Evolutionary conservation across 2,329 filamentous ascomycete genomes (phyloP).

Genomic region (Colletotrichum truncatum): DNA sequence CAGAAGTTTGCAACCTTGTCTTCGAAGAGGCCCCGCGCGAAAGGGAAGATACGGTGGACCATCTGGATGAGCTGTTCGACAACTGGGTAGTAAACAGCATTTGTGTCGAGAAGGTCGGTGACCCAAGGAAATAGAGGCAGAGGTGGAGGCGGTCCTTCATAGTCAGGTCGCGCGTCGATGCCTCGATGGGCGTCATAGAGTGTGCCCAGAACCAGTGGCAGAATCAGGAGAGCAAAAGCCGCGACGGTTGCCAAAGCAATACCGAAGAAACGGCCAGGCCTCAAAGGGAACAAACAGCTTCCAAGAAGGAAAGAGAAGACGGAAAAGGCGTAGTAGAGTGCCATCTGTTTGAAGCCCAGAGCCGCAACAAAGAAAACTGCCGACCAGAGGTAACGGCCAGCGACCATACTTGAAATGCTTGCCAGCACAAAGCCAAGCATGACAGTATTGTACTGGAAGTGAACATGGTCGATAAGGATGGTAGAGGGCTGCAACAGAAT

Average conservation of each 20-base stretch:
- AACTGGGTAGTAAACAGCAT: constrained; percentile 77
- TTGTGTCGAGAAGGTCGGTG: constrained; percentile 66
- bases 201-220: constrained; percentile 79
- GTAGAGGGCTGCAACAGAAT: constrained; percentile 92
- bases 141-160: constrained; percentile 67
- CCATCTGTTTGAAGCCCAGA: constrained; percentile 99
- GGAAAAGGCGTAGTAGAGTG: constrained; percentile 92
- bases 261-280: constrained; percentile 72
- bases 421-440: constrained; percentile 94
- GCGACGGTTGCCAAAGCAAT: constrained; percentile 78
- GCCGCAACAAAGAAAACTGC: constrained; percentile 93
- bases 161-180: constrained; percentile 64
- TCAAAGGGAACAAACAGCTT: constrained; percentile 82
- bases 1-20: constrained; percentile 99
- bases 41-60: constrained; percentile 93
- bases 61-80: constrained; percentile 84
- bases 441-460: constrained; percentile 98
- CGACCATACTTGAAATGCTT: constrained; percentile 87
- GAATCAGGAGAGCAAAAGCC: constrained; percentile 78
- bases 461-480: constrained; percentile 93
- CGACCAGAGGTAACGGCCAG: constrained; percentile 85
- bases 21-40: constrained; percentile 94
- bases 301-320: constrained; percentile 94
- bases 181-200: constrained; percentile 74
- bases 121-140: constrained; percentile 71